These are phyloP conservation scores for Pythium aphanidermatum DNA, from an alignment of 352 stramenopile species.

Conservation along the genomic window DNA sequence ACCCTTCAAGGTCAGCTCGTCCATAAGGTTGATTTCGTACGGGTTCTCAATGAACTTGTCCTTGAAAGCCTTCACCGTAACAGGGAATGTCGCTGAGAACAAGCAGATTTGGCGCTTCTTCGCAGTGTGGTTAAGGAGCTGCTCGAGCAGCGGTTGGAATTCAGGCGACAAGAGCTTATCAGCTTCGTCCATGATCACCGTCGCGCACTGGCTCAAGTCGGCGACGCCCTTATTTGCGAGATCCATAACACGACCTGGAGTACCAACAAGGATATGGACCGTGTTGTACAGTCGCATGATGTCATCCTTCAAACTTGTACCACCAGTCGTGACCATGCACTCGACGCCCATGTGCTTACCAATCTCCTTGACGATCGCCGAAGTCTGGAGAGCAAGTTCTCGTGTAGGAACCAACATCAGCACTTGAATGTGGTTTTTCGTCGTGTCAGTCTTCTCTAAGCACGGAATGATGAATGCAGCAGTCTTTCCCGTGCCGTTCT, in stretches of 20 bases:
- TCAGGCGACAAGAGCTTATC: conserved; percentile 99
- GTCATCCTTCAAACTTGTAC: conserved; percentile 98
- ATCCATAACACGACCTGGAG: conserved; percentile 97
- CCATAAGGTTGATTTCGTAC: conserved; percentile 99
- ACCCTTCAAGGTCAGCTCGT: conserved; percentile 98
- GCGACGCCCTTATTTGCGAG: conserved; percentile 97
- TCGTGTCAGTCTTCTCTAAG: conserved; percentile 98
- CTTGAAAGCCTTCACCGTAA: conserved; percentile 99
- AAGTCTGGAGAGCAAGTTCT: conserved; percentile 99
- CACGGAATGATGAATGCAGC: conserved; percentile 99
- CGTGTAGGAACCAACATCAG: conserved; percentile 98
- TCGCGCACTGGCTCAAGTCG: conserved; percentile 95
- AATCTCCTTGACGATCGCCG: conserved; percentile 97
- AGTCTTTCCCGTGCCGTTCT: conserved; percentile 99
- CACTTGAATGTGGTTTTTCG: conserved; percentile 96
- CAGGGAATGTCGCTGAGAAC: conserved; percentile 99
- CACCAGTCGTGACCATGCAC: conserved; percentile 98
- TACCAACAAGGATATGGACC: conserved; percentile 99
- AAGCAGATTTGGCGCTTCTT: conserved; percentile 98
- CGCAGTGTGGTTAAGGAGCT: conserved; percentile 93
- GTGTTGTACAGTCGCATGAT: conserved; percentile 99
- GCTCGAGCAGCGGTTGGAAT: conserved; percentile 97
- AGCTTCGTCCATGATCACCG: conserved; percentile 99
- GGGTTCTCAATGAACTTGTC: conserved; percentile 97
- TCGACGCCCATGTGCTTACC: conserved; percentile 96